These are phyloP conservation scores for Spathaspora girioi DNA, from an alignment of 805 yeast genomes.

Conservation along the genomic window DNA sequence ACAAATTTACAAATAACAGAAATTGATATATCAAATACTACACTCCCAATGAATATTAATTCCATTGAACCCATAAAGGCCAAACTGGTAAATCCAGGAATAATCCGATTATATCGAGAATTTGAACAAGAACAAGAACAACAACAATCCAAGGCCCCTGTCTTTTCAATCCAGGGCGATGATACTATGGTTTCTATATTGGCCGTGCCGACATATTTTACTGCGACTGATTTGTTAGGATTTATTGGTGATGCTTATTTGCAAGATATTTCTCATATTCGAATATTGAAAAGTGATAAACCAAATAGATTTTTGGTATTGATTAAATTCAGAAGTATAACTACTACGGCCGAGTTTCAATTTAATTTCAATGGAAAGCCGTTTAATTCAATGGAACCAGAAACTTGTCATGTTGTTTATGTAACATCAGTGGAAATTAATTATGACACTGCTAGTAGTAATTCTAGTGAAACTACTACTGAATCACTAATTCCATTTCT, in stretches of 20 bases:
- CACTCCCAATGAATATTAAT: slow-evolving; percentile 11
- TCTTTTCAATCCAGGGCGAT: slow-evolving; percentile 33
- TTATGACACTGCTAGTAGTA: slow-evolving; percentile 6
- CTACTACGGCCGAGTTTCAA: slow-evolving; percentile 61
- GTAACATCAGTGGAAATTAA: slow-evolving; percentile 57
- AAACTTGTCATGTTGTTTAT: slow-evolving; percentile 71
- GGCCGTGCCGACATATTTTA: slow-evolving; percentile 85
- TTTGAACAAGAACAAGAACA: slow-evolving; percentile 27
- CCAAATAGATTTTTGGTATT: slow-evolving; percentile 73
- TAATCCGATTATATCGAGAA: slow-evolving; percentile 63
- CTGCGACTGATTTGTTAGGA: slow-evolving; percentile 79
- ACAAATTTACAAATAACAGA: slow-evolving; percentile 26
- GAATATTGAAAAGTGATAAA: slow-evolving; percentile 63
- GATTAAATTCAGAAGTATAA: slow-evolving; percentile 61
- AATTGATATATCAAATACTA: slow-evolving; percentile 14
- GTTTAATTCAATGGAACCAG: slow-evolving; percentile 88
- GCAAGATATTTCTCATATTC: slow-evolving; percentile 60
- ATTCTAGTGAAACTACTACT: slow-evolving; percentile 9
- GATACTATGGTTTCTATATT: slow-evolving; percentile 71
- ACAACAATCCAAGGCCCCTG: not conserved
- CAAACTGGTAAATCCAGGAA: slow-evolving; percentile 54
- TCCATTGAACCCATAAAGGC: slow-evolving; percentile 54
- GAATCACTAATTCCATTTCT: slow-evolving; percentile 56
- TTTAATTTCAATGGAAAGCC: slow-evolving; percentile 63
- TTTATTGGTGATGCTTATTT: slow-evolving; percentile 66